phyloP scores from a whole-genome alignment of 805 yeast genomes.

The Ogataea philodendri region DNA sequence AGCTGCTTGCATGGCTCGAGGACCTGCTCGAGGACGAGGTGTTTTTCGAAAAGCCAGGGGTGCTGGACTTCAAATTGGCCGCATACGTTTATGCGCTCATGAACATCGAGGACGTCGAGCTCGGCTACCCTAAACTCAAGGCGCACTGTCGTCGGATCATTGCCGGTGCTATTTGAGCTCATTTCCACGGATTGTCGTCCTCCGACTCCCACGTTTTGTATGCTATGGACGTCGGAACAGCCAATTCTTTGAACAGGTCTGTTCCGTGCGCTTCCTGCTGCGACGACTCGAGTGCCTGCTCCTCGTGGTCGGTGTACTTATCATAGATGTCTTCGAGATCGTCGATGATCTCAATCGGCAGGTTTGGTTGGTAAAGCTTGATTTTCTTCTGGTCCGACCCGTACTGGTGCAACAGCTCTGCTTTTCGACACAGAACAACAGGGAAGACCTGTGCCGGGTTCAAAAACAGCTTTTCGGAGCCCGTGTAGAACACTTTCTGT shows the following conservation, averaged over 20 bases:
- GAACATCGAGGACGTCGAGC: slow-evolving; percentile 14
- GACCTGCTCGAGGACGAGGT: slow-evolving; percentile 3
- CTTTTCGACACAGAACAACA: slow-evolving; percentile 66
- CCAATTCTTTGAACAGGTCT: slow-evolving; percentile 48
- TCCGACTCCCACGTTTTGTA: slow-evolving; percentile 55
- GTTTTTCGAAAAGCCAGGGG: slow-evolving; percentile 18
- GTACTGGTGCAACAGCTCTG: slow-evolving; percentile 71
- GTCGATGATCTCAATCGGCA: slow-evolving; percentile 70
- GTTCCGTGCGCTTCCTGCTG: slow-evolving; percentile 26
- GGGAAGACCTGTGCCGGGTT: slow-evolving; percentile 54
- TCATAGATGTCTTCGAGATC: slow-evolving; percentile 67
- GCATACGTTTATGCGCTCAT: slow-evolving; percentile 21
- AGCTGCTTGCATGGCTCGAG: slow-evolving; percentile 15
- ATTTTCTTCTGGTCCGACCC: slow-evolving; percentile 62
- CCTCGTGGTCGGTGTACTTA: slow-evolving; percentile 18
- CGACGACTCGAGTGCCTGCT: slow-evolving; percentile 9
- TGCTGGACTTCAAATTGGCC: slow-evolving; percentile 27
- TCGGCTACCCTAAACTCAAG: slow-evolving; percentile 12
- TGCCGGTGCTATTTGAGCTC: slow-evolving; percentile 13
- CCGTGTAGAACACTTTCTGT: slow-evolving; percentile 24
- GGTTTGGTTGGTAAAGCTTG: slow-evolving; percentile 61
- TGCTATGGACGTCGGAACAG: slow-evolving; percentile 47
- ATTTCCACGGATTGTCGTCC: slow-evolving; percentile 65
- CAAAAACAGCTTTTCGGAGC: slow-evolving; percentile 38
- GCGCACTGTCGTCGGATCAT: slow-evolving; percentile 21